Evolutionary conservation across 108 stramenopile genomes (phyloP).

Genomic region (Cyclotella choctawhatcheeana): DNA sequence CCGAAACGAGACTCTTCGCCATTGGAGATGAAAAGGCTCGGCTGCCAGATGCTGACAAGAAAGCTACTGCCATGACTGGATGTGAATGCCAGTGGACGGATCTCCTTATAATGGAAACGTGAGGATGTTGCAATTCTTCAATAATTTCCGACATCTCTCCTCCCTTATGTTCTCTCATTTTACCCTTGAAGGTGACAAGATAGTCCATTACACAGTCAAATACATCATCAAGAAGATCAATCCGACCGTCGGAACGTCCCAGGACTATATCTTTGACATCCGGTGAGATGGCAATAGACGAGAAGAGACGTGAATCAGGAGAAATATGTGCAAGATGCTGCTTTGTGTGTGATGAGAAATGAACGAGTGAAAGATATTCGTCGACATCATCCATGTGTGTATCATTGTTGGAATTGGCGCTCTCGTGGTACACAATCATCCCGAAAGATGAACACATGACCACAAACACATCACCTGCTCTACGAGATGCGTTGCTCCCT

Average conservation of each 20-base stretch:
- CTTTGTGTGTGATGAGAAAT: slow-evolving; percentile 3
- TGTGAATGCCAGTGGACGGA: slow-evolving; percentile 86
- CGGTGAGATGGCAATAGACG: slow-evolving; percentile 49
- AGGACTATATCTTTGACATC: slow-evolving; percentile 56
- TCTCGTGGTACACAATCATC: slow-evolving; percentile 32
- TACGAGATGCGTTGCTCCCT: neutral
- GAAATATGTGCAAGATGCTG: slow-evolving; percentile 2
- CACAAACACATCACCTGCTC: slow-evolving; percentile 29
- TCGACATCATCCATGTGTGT: neutral
- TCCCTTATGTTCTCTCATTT: neutral
- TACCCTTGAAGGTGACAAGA: slow-evolving; percentile 21
- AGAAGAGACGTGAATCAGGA: slow-evolving; percentile 9
- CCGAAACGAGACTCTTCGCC: slow-evolving; percentile 65
- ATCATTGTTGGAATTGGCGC: neutral
- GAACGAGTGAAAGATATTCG: slow-evolving; percentile 10
- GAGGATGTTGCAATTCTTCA: slow-evolving; percentile 48
- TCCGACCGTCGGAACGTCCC: slow-evolving; percentile 55
- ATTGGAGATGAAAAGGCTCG: neutral
- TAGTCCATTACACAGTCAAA: slow-evolving; percentile 53
- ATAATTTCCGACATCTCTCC: neutral
- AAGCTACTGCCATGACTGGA: slow-evolving; percentile 64
- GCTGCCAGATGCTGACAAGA: slow-evolving; percentile 21
- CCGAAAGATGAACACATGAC: slow-evolving; percentile 29
- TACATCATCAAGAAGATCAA: slow-evolving; percentile 59
- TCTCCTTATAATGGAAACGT: slow-evolving; percentile 47